phyloP scores from a whole-genome alignment of 1,139 yeast species.

The Diutina sp. region DNA sequence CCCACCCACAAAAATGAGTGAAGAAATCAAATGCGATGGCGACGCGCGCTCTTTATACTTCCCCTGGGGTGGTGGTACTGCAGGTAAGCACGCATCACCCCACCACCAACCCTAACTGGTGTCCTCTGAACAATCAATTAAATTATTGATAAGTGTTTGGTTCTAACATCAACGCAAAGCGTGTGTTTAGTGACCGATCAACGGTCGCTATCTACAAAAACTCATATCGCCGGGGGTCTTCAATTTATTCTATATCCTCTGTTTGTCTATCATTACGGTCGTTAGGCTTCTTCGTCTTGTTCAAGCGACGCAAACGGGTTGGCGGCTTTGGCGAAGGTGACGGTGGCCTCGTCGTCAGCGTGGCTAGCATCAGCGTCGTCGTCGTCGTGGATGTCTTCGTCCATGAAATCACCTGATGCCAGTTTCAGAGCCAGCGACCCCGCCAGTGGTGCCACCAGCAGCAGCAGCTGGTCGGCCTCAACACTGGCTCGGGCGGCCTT shows the following conservation, averaged over 20 bases:
- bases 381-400: neutral
- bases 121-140: too few species aligned
- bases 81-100: neutral
- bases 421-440: neutral
- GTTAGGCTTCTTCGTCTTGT: neutral
- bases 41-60: neutral
- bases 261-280: neutral
- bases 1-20: constrained; percentile 1
- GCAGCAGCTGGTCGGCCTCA: neutral
- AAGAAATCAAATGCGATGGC: neutral
- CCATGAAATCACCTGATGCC: neutral
- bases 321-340: neutral
- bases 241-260: too few species aligned
- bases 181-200: too few species aligned
- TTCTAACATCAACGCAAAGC: too few species aligned
- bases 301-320: neutral
- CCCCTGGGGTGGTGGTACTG: neutral
- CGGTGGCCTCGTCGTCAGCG: neutral
- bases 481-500: constrained; percentile 8
- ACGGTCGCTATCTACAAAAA: too few species aligned
- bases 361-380: too few species aligned
- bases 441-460: neutral
- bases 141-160: too few species aligned
- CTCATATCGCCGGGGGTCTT: too few species aligned
- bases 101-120: too few species aligned